Base-by-base conservation (phyloP, 257 asterid genomes). In the Asclepias syriaca region DNA sequence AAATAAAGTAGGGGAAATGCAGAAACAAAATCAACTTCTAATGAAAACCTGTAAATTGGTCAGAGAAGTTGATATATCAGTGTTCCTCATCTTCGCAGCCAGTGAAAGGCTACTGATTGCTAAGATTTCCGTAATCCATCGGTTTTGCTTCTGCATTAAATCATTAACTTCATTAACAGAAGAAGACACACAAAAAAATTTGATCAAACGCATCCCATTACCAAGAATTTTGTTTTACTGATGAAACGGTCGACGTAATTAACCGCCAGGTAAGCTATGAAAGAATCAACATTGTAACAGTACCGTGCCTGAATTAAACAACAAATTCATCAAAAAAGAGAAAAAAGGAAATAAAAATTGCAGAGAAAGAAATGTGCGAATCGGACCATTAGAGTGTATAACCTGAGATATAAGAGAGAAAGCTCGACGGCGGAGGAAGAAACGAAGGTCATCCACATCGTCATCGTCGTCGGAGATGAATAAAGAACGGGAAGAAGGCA, bases 221-320 rank as follows among this genome's bases (percentile, higher is more conserved):
- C 94, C 86, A 71, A 80, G 73, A 80, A 70, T 72, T 54, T 79
- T 74, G 82, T 85, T 75, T 69, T 75, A 49, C 88, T 74, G 72
- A 84, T 85, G 77, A 85, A 87, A 11, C 93, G 89, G 54, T 87
- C 93, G 60, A 85, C 68, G 89, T 87, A 87, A 77, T 81, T 87
- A 65, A 82, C 78, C 18, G 93, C 80, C 40, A 87, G 86, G 80
- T 87, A 87, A 19, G 75, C 84, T 11, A 81, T 75, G 78, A 74
- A 82, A 50, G 86, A 84, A 76, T 85, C 85, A 39, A 84, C 54
- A 21, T 68, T 63, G 78, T 74, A 79, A 50, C 82, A 69, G 51
- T 74, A 70, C 74, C 77, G 84, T 55, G 77, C 80, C 93, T 87
- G 86, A 56, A 34, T 34, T 34, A 34, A 70, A 10, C 53, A 50